Conservation (phyloP, 345 rosid genomes). For the Nephelium lappaceum region DNA sequence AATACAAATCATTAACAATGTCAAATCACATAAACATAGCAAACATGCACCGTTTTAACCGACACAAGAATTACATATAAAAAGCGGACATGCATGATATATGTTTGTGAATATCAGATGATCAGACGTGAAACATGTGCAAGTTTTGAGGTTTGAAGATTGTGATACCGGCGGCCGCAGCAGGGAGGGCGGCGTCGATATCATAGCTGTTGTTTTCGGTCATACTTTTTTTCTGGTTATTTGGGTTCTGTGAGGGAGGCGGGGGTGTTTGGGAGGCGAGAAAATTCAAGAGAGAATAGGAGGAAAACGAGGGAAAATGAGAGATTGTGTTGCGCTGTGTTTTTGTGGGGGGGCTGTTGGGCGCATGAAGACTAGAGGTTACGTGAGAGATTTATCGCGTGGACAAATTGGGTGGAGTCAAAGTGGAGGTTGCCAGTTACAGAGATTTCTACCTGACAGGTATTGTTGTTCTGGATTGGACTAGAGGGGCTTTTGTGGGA, state of each 20-base stretch:
- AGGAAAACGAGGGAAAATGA: not conserved
- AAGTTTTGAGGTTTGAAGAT: not conserved
- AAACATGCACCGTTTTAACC: too few relatives aligned
- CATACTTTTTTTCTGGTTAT: not conserved
- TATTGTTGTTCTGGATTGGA: too few relatives aligned
- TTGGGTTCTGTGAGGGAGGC: not conserved
- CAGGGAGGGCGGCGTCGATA: slow-evolving; percentile 16
- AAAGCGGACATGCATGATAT: too few relatives aligned
- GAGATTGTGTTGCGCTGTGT: not conserved
- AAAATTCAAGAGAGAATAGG: not conserved
- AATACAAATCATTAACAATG: too few relatives aligned
- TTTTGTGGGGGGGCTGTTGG: not conserved
- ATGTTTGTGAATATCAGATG: too few relatives aligned
- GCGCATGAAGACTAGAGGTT: not conserved
- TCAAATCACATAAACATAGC: too few relatives aligned
- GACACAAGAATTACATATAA: too few relatives aligned
- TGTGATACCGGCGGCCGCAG: slow-evolving; percentile 27
- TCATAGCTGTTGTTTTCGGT: slow-evolving; percentile 1
- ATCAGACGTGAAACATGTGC: too few relatives aligned
- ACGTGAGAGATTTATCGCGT: not conserved
- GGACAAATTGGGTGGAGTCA: not conserved
- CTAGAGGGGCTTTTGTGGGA: too few relatives aligned
- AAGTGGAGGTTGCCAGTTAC: not conserved
- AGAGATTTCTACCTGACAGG: not conserved
- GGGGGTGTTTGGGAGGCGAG: not conserved